These are phyloP conservation scores for Blastobotrys americana DNA, from an alignment of 805 yeast species.

Conservation along the genomic window DNA sequence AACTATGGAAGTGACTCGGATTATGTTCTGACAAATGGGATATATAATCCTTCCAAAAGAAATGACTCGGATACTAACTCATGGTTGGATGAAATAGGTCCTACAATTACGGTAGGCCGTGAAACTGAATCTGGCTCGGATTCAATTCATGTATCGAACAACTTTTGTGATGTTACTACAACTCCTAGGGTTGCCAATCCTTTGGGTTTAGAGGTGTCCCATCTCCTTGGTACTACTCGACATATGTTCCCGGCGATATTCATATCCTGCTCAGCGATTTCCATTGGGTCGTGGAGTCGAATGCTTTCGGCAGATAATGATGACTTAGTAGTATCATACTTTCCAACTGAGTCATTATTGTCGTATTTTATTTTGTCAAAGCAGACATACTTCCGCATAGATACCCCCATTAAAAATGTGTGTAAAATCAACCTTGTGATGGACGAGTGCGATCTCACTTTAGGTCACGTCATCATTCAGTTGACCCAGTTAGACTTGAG, in stretches of 20 bases:
- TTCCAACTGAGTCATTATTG: conserved; percentile 12
- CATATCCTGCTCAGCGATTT: conserved; percentile 7
- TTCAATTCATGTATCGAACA: too few species aligned
- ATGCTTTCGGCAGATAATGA: conserved; percentile 6
- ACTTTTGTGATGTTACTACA: not conserved
- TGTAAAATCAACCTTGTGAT: conserved; percentile 4
- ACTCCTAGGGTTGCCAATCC: not conserved
- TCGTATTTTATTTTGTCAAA: conserved; percentile 12
- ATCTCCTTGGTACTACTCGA: not conserved
- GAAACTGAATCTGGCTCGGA: not conserved
- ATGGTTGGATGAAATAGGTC: not conserved
- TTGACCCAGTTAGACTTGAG: conserved; percentile 11
- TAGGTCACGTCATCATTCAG: conserved; percentile 14
- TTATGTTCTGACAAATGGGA: not conserved
- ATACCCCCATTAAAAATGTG: conserved; percentile 11
- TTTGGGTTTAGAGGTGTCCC: not conserved
- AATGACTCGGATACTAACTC: not conserved
- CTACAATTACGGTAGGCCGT: not conserved
- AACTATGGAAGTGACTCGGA: not conserved
- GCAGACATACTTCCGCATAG: conserved; percentile 11
- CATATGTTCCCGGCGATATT: not conserved
- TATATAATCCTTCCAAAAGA: not conserved
- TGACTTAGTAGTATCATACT: conserved; percentile 14
- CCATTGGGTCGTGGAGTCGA: conserved; percentile 12
- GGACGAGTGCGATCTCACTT: conserved; percentile 5